phyloP scores from a whole-genome alignment of 2,329 filamentous ascomycete species.

The Fusarium clavum region DNA sequence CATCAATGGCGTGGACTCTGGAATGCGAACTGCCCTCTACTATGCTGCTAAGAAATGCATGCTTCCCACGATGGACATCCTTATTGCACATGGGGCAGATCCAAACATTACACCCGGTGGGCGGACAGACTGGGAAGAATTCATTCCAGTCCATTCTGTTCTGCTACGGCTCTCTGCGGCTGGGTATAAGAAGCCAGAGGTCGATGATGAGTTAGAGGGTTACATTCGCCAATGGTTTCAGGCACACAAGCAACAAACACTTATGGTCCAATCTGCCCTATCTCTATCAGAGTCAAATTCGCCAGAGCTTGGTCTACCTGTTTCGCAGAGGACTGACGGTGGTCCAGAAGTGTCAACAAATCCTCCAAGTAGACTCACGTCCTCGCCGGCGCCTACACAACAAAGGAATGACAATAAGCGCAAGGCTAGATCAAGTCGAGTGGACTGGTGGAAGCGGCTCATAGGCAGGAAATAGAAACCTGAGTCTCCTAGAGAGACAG shows the following conservation, averaged over 20 bases:
- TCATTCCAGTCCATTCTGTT: neutral
- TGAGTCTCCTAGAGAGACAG: neutral
- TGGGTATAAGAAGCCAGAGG: neutral
- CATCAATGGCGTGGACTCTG: neutral
- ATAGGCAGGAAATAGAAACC: neutral
- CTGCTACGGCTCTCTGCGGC: neutral
- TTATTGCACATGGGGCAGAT: neutral
- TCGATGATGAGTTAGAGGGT: neutral
- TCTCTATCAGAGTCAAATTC: neutral
- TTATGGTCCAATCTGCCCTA: neutral
- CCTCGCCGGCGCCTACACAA: neutral
- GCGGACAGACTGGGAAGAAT: neutral
- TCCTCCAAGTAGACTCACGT: no score
- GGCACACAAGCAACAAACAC: no score
- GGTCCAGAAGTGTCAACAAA: neutral
- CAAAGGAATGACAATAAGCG: neutral
- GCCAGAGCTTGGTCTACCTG: neutral
- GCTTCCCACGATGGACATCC: neutral
- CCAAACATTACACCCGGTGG: neutral
- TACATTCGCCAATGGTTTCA: no score
- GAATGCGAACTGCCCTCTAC: neutral
- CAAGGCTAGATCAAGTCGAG: neutral
- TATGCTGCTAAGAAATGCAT: neutral
- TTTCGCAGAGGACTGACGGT: neutral
- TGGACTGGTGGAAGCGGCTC: neutral